A percentile compares a stretch with the other conserved stretches of the same genome.
phyloP scores from a whole-genome alignment of 2,329 filamentous ascomycete species.

The Amylocarpus encephaloides region DNA sequence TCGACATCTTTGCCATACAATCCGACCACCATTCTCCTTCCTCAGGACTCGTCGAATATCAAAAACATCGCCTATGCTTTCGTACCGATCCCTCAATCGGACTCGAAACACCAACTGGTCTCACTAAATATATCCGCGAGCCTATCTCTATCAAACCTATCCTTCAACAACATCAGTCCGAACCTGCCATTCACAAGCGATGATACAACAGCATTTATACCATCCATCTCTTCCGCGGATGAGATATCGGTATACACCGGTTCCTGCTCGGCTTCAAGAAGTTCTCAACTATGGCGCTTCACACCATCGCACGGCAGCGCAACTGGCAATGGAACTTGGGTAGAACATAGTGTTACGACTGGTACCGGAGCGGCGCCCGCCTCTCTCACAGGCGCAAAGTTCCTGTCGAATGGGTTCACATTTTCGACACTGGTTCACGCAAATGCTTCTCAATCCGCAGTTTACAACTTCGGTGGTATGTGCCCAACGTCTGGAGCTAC shows the following conservation, averaged over 20 bases:
- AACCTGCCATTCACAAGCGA: constrained; percentile 57
- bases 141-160: constrained; percentile 42
- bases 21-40: constrained; percentile 64
- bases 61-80: constrained; percentile 64
- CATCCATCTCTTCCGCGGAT: constrained; percentile 60
- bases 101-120: constrained; percentile 42
- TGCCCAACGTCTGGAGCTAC: constrained; percentile 54
- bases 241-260: constrained; percentile 70
- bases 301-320: constrained; percentile 38
- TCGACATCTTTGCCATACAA: constrained; percentile 61
- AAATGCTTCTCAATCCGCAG: constrained; percentile 28
- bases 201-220: constrained; percentile 54
- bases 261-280: constrained; percentile 52
- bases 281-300: constrained; percentile 63
- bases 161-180: constrained; percentile 45
- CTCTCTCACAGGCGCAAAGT: constrained; percentile 43
- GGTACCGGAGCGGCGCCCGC: constrained; percentile 31
- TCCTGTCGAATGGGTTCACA: constrained; percentile 42
- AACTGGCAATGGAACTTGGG: constrained; percentile 50
- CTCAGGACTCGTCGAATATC: constrained; percentile 40
- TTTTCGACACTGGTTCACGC: constrained; percentile 27
- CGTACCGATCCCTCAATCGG: constrained; percentile 34
- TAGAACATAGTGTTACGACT: constrained; percentile 35
- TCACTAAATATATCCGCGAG: constrained; percentile 58
- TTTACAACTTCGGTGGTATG: constrained; percentile 74